These are phyloP conservation scores for Haplosporangium sp. DNA, from an alignment of 371 early-diverging fungal genomes.

Conservation along the genomic window DNA sequence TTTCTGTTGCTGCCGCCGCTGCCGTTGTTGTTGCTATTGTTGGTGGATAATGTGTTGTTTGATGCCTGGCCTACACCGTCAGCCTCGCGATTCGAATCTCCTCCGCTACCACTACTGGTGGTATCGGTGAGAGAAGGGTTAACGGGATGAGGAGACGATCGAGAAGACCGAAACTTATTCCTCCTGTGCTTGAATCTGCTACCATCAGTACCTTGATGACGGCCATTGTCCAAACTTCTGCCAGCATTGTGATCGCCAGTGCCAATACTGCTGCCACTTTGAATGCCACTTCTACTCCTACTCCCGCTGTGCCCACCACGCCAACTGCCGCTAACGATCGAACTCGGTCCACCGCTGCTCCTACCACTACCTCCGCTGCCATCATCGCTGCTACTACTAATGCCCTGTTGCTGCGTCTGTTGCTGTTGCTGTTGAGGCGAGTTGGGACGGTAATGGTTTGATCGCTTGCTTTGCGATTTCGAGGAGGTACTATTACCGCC, in stretches of 20 bases:
- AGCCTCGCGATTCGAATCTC: too few species aligned
- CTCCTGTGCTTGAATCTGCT: not conserved
- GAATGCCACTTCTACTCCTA: constrained; percentile 4
- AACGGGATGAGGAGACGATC: too few species aligned
- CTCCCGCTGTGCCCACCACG: constrained; percentile 2
- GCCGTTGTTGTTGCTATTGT: not conserved
- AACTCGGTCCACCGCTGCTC: not conserved
- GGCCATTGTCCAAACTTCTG: not conserved
- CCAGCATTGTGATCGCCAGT: too few species aligned
- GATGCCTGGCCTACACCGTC: not conserved
- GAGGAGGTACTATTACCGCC: not conserved
- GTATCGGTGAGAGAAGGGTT: too few species aligned
- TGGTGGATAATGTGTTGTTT: not conserved
- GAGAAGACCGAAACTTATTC: too few species aligned
- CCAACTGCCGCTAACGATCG: constrained; percentile 7
- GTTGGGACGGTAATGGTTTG: constrained; percentile 26
- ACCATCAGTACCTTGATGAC: constrained; percentile 1
- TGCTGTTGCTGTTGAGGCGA: constrained; percentile 12
- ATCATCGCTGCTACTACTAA: constrained; percentile 2
- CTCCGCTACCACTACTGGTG: too few species aligned
- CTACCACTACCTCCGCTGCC: constrained; percentile 5
- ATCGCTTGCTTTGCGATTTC: constrained; percentile 1
- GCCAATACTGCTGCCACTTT: not conserved
- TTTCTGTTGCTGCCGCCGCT: not conserved
- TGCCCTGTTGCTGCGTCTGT: not conserved